These are phyloP conservation scores for Lolium multiflorum DNA, from an alignment of 176 grass and related monocot genomes.

Conservation along the genomic window DNA sequence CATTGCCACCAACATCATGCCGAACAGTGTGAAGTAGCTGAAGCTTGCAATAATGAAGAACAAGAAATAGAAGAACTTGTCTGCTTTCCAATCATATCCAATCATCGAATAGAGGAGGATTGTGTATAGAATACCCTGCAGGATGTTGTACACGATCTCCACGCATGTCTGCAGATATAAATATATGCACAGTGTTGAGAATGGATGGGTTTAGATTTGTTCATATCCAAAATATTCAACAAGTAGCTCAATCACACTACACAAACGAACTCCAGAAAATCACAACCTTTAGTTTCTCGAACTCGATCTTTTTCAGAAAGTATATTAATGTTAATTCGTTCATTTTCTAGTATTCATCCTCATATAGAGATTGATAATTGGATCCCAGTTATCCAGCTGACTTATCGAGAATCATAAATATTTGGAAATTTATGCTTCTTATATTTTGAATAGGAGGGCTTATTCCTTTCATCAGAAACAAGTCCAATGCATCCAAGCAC, in stretches of 20 bases:
- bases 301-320: background rate
- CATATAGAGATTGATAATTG: background rate
- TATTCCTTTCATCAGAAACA: too few relatives aligned
- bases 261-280: background rate
- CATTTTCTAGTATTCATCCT: background rate
- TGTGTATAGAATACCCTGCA: conserved; percentile 64
- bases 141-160: conserved; percentile 69
- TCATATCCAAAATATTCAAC: background rate
- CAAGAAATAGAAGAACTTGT: conserved; percentile 80
- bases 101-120: conserved; percentile 75
- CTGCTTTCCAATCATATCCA: conserved; percentile 66
- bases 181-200: background rate
- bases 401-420: background rate
- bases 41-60: conserved; percentile 78
- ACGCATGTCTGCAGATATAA: conserved; percentile 53
- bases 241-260: background rate
- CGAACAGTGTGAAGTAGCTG: conserved; percentile 76
- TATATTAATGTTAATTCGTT: background rate
- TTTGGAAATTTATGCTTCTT: background rate
- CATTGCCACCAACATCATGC: conserved; percentile 75
- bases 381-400: background rate
- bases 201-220: background rate
- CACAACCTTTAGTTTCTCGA: background rate
- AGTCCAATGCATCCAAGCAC: background rate
- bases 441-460: background rate